Percentiles rank a stretch among this genome's conserved stretches.
Conservation (phyloP, 1,139 yeast genomes). For the Yarrowia galli region DNA sequence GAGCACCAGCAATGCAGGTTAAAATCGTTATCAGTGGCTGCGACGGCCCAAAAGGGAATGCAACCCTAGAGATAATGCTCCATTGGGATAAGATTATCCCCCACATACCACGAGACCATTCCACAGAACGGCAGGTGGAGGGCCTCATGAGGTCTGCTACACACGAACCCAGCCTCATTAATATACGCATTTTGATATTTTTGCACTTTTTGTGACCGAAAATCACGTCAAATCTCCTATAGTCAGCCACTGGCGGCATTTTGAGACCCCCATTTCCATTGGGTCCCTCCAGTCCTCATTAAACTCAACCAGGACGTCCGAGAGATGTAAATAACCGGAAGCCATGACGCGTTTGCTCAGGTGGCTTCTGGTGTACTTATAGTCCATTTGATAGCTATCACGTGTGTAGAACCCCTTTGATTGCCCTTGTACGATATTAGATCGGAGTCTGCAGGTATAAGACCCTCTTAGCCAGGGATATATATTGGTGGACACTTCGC, state of each 20-base stretch:
- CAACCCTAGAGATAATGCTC: slow-evolving; percentile 36
- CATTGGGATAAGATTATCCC: slow-evolving; percentile 34
- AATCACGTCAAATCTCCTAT: neutral
- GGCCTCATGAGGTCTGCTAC: neutral
- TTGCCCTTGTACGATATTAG: neutral
- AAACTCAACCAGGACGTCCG: slow-evolving; percentile 17
- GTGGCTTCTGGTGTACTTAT: neutral
- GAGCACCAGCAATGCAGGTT: slow-evolving; percentile 37
- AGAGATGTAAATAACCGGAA: slow-evolving; percentile 24
- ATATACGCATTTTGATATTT: neutral
- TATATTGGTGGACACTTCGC: neutral
- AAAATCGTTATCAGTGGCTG: slow-evolving; percentile 37
- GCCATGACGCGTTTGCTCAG: slow-evolving; percentile 24
- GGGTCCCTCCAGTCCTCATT: slow-evolving; percentile 11
- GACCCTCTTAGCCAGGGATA: neutral
- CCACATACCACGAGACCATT: slow-evolving; percentile 37
- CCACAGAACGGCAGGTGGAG: slow-evolving; percentile 23
- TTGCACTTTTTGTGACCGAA: neutral
- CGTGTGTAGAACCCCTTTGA: neutral
- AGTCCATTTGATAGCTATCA: neutral
- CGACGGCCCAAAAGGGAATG: slow-evolving; percentile 14
- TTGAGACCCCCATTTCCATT: neutral
- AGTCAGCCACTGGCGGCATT: neutral
- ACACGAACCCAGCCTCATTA: neutral
- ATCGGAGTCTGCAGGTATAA: neutral